These are phyloP conservation scores for Geranium rotundifolium DNA, from an alignment of 345 rosid species.

Conservation along the genomic window DNA sequence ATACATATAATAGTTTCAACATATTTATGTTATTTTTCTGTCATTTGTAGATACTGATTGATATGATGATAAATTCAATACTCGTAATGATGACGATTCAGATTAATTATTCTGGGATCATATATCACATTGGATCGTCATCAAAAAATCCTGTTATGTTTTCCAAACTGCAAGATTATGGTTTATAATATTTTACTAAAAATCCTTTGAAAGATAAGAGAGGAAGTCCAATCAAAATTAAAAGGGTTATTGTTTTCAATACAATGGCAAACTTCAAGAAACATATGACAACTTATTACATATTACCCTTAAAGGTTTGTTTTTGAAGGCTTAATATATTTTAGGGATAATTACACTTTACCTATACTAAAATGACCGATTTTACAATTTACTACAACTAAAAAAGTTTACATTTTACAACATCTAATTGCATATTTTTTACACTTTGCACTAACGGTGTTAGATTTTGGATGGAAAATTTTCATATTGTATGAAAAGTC, in stretches of 20 bases:
- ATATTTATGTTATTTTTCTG: background rate
- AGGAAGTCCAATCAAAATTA: conserved; percentile 4
- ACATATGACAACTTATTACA: conserved; percentile 1
- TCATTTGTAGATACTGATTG: conserved; percentile 9
- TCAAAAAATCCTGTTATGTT: conserved; percentile 9
- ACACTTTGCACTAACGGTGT: too few species aligned
- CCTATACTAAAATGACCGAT: too few species aligned
- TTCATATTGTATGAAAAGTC: too few species aligned
- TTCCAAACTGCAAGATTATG: background rate
- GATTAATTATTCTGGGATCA: background rate
- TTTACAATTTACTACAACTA: too few species aligned
- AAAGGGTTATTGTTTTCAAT: background rate
- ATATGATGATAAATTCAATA: conserved; percentile 15
- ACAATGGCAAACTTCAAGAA: background rate
- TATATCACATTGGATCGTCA: conserved; percentile 24
- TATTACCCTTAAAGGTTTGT: conserved; percentile 11
- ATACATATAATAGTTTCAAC: too few species aligned
- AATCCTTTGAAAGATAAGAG: conserved; percentile 6
- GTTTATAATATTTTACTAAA: background rate
- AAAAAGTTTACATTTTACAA: too few species aligned
- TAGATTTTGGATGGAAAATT: too few species aligned
- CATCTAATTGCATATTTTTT: too few species aligned
- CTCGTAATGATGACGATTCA: conserved; percentile 1
- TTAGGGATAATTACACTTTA: too few species aligned
- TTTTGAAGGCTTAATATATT: too few species aligned